These are phyloP conservation scores for Bolboschoenoplectus hybrid DNA, from an alignment of 202 grass and related monocot genomes.

Conservation along the genomic window DNA sequence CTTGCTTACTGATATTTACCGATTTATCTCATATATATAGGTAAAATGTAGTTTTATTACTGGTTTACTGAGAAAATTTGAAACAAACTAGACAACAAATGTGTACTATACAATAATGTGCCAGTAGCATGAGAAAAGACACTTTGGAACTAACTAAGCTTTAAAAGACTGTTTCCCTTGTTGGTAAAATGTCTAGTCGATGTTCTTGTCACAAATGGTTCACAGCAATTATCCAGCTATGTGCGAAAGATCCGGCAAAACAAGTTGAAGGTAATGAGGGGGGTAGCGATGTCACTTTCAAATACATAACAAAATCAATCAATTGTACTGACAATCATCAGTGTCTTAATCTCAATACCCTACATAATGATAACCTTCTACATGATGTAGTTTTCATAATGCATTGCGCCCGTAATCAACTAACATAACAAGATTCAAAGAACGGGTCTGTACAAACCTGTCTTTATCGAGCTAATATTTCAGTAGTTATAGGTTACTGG, in stretches of 20 bases:
- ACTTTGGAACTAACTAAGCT: conserved; percentile 26
- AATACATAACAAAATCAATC: conserved; percentile 26
- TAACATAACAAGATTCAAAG: not conserved
- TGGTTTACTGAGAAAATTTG: conserved; percentile 7
- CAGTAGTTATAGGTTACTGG: conserved; percentile 19
- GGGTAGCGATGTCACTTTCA: conserved; percentile 34
- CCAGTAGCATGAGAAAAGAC: conserved; percentile 28
- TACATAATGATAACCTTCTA: conserved; percentile 24
- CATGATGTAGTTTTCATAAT: not conserved
- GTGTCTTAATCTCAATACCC: conserved; percentile 23
- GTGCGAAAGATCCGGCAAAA: not conserved
- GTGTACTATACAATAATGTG: conserved; percentile 14
- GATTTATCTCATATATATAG: not conserved
- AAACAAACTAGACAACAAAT: conserved; percentile 25
- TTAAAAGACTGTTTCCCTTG: conserved; percentile 24
- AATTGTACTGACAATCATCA: conserved; percentile 18
- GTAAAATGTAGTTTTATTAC: not conserved
- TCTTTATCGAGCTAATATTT: conserved; percentile 13
- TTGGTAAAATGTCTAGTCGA: conserved; percentile 39
- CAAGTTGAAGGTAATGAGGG: conserved; percentile 19
- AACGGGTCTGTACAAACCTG: not conserved
- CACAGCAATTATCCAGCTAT: conserved; percentile 31
- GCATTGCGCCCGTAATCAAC: not conserved
- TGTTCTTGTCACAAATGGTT: conserved; percentile 34
- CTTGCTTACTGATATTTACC: not conserved